phyloP scores from a whole-genome alignment of 257 asterid genomes.

The Agastache rugosa region DNA sequence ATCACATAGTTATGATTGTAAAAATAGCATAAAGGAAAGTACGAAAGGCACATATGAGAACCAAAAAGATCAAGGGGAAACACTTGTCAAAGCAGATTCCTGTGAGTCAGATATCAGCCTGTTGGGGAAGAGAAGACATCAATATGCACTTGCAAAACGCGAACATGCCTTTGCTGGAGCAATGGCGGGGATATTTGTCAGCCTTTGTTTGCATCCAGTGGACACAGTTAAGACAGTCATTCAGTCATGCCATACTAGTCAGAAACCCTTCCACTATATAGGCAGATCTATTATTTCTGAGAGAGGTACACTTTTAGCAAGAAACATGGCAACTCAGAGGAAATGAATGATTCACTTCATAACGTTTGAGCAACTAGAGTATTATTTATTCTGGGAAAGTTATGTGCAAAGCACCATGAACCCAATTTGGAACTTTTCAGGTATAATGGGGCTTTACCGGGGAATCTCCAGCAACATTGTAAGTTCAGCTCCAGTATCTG shows the following conservation, averaged over 20 bases:
- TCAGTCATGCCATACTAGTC: conserved; percentile 74
- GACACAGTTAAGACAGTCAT: conserved; percentile 92
- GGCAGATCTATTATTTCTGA: conserved; percentile 77
- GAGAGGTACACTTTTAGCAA: conserved; percentile 63
- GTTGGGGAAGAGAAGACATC: conserved; percentile 48
- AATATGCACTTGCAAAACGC: conserved; percentile 59
- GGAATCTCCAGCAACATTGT: conserved; percentile 88
- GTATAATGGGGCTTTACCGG: conserved; percentile 82
- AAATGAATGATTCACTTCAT: conserved; percentile 19
- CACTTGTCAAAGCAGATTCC: conserved; percentile 27
- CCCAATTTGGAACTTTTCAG: conserved; percentile 49
- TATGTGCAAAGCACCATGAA: conserved; percentile 32
- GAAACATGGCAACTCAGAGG: conserved; percentile 23
- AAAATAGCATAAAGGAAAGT: conserved; percentile 33
- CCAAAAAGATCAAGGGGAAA: conserved; percentile 35
- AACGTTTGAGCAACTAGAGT: conserved; percentile 18
- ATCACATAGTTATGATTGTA: conserved; percentile 36
- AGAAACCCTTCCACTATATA: conserved; percentile 62
- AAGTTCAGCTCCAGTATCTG: conserved; percentile 95
- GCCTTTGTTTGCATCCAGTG: conserved; percentile 89
- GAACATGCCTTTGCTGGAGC: conserved; percentile 99
- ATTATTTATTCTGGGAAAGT: conserved; percentile 15
- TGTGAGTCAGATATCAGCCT: conserved; percentile 42
- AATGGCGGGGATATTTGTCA: conserved; percentile 90
- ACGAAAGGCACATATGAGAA: conserved; percentile 30